These are phyloP conservation scores for Mycena kentingensis DNA, from an alignment of 768 basidiomycete genomes.

Conservation along the genomic window DNA sequence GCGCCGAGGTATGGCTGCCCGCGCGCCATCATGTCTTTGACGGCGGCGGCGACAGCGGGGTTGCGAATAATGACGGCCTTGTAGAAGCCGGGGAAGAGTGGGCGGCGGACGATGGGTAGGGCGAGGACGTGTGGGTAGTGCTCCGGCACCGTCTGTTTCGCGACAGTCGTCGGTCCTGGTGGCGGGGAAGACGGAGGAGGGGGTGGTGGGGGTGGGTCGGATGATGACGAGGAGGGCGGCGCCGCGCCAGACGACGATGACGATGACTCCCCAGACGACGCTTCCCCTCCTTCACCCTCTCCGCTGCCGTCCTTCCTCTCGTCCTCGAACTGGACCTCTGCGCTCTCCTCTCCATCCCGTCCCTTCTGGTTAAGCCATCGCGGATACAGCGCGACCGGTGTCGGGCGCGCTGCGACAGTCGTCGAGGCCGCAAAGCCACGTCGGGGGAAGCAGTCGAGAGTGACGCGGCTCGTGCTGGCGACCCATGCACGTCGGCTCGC, in stretches of 20 bases:
- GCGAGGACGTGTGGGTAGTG: conserved; percentile 92
- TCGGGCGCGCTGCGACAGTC: conserved; percentile 28
- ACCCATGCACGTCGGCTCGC: too few species aligned
- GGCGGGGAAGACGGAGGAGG: conserved; percentile 32
- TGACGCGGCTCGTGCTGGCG: conserved; percentile 17
- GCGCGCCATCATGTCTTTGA: conserved; percentile 95
- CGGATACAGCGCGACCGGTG: conserved; percentile 35
- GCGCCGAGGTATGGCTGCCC: conserved; percentile 98
- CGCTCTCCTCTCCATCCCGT: conserved; percentile 23
- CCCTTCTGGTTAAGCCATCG: conserved; percentile 43
- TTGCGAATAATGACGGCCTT: conserved; percentile 95
- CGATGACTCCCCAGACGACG: conserved; percentile 21
- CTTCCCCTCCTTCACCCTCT: conserved; percentile 34
- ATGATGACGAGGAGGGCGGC: conserved; percentile 44
- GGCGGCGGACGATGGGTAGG: conserved; percentile 91
- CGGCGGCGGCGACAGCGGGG: conserved; percentile 86
- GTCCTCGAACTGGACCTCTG: conserved; percentile 5
- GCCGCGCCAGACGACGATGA: conserved; percentile 36
- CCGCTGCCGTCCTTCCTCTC: conserved; percentile 24
- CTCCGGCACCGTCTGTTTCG: conserved; percentile 87
- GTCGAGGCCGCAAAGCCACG: conserved; percentile 32
- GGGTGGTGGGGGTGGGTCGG: conserved; percentile 30
- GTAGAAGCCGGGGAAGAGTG: conserved; percentile 97
- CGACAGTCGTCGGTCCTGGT: conserved; percentile 55
- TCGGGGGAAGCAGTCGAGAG: conserved; percentile 4